These are phyloP conservation scores for Calonectria leucothoes DNA, from an alignment of 2,329 filamentous ascomycete genomes.

Conservation along the genomic window DNA sequence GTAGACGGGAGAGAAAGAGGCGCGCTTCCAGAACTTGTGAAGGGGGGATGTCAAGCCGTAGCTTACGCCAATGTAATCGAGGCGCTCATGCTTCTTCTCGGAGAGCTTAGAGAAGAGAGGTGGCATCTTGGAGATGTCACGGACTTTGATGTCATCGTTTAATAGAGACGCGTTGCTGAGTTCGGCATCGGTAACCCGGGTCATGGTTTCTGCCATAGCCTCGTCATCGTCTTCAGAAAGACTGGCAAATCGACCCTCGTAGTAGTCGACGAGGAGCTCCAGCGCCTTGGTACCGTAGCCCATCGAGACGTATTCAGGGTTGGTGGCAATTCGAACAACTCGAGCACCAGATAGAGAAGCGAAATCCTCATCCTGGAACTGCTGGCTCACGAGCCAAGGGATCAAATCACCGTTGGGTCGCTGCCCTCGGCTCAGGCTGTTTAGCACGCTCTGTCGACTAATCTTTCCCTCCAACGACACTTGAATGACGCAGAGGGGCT, in stretches of 20 bases:
- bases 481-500: slow-evolving; percentile 94
- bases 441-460: slow-evolving; percentile 90
- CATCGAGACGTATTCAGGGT: slow-evolving; percentile 92
- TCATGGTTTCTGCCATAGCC: slow-evolving; percentile 71
- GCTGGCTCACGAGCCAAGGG: slow-evolving; percentile 96
- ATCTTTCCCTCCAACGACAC: slow-evolving; percentile 95
- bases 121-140: slow-evolving; percentile 92
- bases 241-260: slow-evolving; percentile 90
- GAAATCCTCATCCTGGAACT: slow-evolving; percentile 98
- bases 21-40: slow-evolving; percentile 97
- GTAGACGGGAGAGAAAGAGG: slow-evolving; percentile 89
- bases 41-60: slow-evolving; percentile 89
- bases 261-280: slow-evolving; percentile 89
- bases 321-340: slow-evolving; percentile 93
- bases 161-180: slow-evolving; percentile 80
- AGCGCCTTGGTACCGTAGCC: slow-evolving; percentile 93
- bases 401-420: slow-evolving; percentile 93
- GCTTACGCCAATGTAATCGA: slow-evolving; percentile 96
- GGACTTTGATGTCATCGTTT: slow-evolving; percentile 88
- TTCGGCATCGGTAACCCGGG: slow-evolving; percentile 85
- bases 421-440: slow-evolving; percentile 88
- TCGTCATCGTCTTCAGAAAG: slow-evolving; percentile 77
- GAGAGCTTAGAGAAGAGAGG: slow-evolving; percentile 90
- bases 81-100: slow-evolving; percentile 80
- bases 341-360: slow-evolving; percentile 92